These are phyloP conservation scores for Hysterium pulicare DNA, from an alignment of 2,329 filamentous ascomycete species.

Conservation along the genomic window DNA sequence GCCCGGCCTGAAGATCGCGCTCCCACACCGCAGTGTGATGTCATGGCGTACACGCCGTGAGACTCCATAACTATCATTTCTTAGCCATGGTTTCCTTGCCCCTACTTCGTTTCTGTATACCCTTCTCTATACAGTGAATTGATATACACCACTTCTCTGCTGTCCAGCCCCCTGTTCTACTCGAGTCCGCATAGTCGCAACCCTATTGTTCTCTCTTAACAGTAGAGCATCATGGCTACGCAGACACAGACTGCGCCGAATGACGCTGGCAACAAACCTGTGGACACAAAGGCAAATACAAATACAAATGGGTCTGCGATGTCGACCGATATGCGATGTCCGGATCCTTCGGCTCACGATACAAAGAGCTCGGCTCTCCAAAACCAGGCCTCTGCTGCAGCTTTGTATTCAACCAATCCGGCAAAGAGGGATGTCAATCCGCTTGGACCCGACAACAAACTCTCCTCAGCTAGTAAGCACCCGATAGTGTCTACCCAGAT, in stretches of 20 bases:
- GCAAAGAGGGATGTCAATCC: conserved; percentile 28
- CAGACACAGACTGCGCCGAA: conserved; percentile 20
- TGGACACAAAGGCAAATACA: conserved; percentile 9
- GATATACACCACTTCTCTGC: neutral
- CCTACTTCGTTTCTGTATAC: neutral
- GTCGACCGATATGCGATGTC: conserved; percentile 23
- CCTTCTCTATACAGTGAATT: neutral
- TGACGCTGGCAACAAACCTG: conserved; percentile 18
- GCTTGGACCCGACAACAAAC: conserved; percentile 53
- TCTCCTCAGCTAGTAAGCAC: conserved; percentile 55
- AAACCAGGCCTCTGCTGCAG: conserved; percentile 58
- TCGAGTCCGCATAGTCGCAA: neutral
- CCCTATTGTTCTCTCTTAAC: conserved; percentile 7
- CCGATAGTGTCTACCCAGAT: conserved; percentile 1
- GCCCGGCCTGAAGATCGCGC: neutral
- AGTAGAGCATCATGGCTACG: conserved; percentile 23
- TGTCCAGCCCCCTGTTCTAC: neutral
- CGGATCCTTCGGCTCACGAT: conserved; percentile 45
- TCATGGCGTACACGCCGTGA: conserved; percentile 20
- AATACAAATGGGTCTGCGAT: conserved; percentile 4
- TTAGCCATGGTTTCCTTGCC: conserved; percentile 17
- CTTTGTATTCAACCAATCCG: conserved; percentile 53
- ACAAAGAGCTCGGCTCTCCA: conserved; percentile 38
- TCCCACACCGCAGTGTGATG: conserved; percentile 18
- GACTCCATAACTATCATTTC: too few species aligned